Base-by-base conservation (phyloP, 108 stramenopile genomes). In the Skeletonema tropicum region DNA sequence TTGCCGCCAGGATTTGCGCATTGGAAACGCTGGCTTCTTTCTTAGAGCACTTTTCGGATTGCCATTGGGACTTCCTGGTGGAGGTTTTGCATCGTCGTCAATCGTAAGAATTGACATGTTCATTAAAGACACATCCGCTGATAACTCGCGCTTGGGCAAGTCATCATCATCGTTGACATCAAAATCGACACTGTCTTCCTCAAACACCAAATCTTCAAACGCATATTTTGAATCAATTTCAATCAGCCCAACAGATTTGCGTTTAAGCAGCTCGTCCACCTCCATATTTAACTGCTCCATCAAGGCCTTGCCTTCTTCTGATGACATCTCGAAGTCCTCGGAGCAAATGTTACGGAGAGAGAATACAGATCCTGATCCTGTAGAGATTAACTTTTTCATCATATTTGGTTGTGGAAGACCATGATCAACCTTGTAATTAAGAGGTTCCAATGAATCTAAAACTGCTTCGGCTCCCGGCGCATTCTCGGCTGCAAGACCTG, bases 161-260 rank as follows among this genome's bases (percentile, higher is more conserved):
- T 23, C 33, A 11, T 25, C 59, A 26, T 57, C 48, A 33, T 57
- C 45, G 11, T 67, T 14, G 15, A 11, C 5, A 31, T 38, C 23
- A 35, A 52, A 68, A 33, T 57, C 49, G 33, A 58, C 46, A 61
- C 66, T 68, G 49, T 75, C 74, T 33, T 75, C 74, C 29, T 75
- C 66, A 48, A 75, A 68, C 36, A 75, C 57, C 57, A 75, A 48
- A 46, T 75, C 74, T n/a, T 75, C 74, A 68, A 75, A 75, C 8
- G 74, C 74, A 38, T 68, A 41, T 23, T 30, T 49, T 46, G 62
- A 19, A 36, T 68, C 62, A 41, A 71, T 64, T 13, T 70, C 25
- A 65, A 63, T 61, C 48, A 73, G 64, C n/a, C 46, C 72, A 13
- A 38, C 30, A 14, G 72, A 73, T 52, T 73, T 61, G 21, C 52